Conservation (phyloP, 139 green algal species). For the Tetraselmis chui region DNA sequence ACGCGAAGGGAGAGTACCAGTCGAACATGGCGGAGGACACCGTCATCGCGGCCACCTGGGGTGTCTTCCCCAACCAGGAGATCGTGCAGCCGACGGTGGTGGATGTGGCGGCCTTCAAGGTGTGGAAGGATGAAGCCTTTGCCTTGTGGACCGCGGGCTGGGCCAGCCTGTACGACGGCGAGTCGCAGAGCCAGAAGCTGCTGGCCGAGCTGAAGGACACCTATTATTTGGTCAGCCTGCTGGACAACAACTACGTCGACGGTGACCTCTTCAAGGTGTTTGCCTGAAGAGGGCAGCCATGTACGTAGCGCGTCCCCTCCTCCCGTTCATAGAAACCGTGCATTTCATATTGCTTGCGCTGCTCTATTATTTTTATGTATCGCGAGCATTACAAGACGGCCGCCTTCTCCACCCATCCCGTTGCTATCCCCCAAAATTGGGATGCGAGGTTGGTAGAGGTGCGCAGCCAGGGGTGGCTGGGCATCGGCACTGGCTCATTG, state of each 20-base stretch:
- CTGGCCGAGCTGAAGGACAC: slow-evolving; percentile 44
- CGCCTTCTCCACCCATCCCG: too few relatives aligned
- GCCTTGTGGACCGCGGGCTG: slow-evolving; percentile 68
- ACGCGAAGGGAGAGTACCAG: slow-evolving; percentile 39
- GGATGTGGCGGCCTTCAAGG: slow-evolving; percentile 55
- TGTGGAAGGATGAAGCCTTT: slow-evolving; percentile 78
- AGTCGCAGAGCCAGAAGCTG: slow-evolving; percentile 34
- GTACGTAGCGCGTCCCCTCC: too few relatives aligned
- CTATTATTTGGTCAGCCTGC: slow-evolving; percentile 56
- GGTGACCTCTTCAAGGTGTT: slow-evolving; percentile 57
- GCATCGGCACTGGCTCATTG: too few relatives aligned
- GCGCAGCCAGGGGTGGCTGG: too few relatives aligned
- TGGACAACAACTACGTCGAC: slow-evolving; percentile 74
- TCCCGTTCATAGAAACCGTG: too few relatives aligned
- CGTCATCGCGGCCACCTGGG: slow-evolving; percentile 78
- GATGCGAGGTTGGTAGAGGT: too few relatives aligned
- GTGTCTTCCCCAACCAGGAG: slow-evolving; percentile 78
- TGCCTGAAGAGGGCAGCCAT: too few relatives aligned
- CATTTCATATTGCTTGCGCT: too few relatives aligned
- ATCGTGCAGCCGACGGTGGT: slow-evolving; percentile 78
- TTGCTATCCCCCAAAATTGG: too few relatives aligned
- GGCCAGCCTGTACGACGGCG: slow-evolving; percentile 59
- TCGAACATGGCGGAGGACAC: slow-evolving; percentile 37
- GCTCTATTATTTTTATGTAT: too few relatives aligned
- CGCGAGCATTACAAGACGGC: too few relatives aligned